Evolutionary conservation across 441 rosid genomes (phyloP).

Genomic region (Brassica balearica): DNA sequence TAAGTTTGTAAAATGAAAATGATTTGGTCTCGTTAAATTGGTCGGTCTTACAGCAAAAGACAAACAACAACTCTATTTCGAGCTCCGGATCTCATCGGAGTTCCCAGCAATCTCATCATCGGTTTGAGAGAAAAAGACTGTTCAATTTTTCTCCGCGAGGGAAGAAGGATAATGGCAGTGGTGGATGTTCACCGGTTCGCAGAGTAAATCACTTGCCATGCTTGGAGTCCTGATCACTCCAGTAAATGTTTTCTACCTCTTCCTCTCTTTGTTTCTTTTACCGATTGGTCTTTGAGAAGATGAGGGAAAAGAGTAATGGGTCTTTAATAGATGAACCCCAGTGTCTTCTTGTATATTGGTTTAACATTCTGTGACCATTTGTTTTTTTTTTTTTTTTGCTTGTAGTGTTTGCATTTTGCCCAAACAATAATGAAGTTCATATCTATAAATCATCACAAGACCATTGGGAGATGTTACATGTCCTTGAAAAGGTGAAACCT

Average conservation of each 20-base stretch:
- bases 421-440: conserved; percentile 91
- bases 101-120: no score
- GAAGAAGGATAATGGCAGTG: no score
- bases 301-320: background rate
- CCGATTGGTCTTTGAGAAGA: conserved; percentile 5
- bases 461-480: conserved; percentile 88
- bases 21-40: no score
- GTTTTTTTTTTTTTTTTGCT: background rate
- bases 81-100: no score
- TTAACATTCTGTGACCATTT: background rate
- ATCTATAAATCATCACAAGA: conserved; percentile 77
- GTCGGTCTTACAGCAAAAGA: no score
- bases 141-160: no score
- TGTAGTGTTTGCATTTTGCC: conserved; percentile 95
- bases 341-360: no score
- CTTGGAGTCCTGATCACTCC: conserved; percentile 95
- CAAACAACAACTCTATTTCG: no score
- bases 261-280: background rate
- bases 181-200: conserved; percentile 77
- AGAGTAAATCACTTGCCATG: conserved; percentile 89
- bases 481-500: conserved; percentile 79
- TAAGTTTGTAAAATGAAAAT: no score
- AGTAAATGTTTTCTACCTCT: conserved; percentile 45
- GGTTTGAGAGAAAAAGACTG: no score
- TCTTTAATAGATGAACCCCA: background rate